phyloP scores from a whole-genome alignment of 2,329 filamentous ascomycete species.

The Fusarium veterinarium region DNA sequence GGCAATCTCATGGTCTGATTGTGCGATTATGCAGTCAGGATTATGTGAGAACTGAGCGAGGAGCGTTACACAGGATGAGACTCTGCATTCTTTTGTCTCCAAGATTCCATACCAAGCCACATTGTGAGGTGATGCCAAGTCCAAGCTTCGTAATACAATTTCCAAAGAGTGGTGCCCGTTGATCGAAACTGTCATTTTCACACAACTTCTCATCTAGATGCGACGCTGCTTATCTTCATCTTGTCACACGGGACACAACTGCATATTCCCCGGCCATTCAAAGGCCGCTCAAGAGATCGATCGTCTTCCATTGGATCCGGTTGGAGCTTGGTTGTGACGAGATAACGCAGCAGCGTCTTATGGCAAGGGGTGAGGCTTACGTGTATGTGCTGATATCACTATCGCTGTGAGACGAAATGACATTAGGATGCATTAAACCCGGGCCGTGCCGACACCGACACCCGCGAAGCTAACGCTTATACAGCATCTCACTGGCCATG shows the following conservation, averaged over 20 bases:
- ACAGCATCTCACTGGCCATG: not conserved
- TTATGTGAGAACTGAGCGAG: not conserved
- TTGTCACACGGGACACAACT: not conserved
- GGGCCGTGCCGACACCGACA: not conserved
- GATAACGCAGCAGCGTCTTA: not conserved
- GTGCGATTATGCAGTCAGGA: not conserved
- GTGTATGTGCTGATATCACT: not conserved
- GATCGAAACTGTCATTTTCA: not conserved
- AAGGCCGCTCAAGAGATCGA: not conserved
- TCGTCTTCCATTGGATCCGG: not conserved
- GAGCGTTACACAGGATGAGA: not conserved
- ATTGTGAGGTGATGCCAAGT: not conserved
- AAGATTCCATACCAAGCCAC: not conserved
- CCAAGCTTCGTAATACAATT: not conserved
- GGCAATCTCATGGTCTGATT: not conserved
- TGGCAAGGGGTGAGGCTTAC: not conserved
- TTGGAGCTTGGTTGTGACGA: not conserved
- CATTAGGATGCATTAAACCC: not conserved
- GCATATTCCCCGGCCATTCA: not conserved
- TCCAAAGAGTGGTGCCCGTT: not conserved
- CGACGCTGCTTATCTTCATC: not conserved
- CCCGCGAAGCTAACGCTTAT: not conserved
- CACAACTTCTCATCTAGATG: not conserved
- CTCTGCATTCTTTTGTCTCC: not conserved
- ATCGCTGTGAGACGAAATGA: not conserved